phyloP scores from a whole-genome alignment of 495 filamentous ascomycete genomes.

The Penicillium mononematosum region DNA sequence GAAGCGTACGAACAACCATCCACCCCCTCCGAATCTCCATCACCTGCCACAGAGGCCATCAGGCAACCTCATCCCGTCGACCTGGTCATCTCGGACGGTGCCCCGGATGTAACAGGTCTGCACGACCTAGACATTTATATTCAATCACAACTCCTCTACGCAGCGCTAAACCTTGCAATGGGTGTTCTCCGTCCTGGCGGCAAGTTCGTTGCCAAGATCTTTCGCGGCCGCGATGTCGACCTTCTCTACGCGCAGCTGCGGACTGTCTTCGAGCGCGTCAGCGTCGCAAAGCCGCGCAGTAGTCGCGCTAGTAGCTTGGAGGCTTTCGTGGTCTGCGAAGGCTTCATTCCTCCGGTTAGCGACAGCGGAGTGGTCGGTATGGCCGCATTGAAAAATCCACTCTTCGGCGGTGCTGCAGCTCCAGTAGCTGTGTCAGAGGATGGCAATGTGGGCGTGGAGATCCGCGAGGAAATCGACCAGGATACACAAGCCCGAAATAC shows the following conservation, averaged over 20 bases:
- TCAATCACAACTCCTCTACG: slow-evolving; percentile 90
- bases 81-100: slow-evolving; percentile 90
- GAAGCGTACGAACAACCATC: slow-evolving; percentile 61
- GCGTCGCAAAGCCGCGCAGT: slow-evolving; percentile 88
- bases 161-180: slow-evolving; percentile 86
- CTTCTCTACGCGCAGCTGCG: slow-evolving; percentile 89
- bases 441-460: slow-evolving; percentile 61
- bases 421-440: slow-evolving; percentile 43
- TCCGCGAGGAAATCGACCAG: slow-evolving; percentile 51
- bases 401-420: slow-evolving; percentile 43
- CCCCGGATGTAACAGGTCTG: slow-evolving; percentile 92
- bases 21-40: slow-evolving; percentile 21
- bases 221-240: slow-evolving; percentile 89
- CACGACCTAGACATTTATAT: slow-evolving; percentile 98
- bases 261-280: slow-evolving; percentile 81
- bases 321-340: slow-evolving; percentile 92
- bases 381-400: slow-evolving; percentile 46
- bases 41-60: slow-evolving; percentile 34
- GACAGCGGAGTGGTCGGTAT: slow-evolving; percentile 35
- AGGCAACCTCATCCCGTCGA: slow-evolving; percentile 71
- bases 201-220: slow-evolving; percentile 97
- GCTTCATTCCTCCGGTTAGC: slow-evolving; percentile 60
- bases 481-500: slow-evolving; percentile 32
- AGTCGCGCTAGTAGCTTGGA: slow-evolving; percentile 93
- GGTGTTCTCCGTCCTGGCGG: slow-evolving; percentile 90